These are phyloP conservation scores for Fusarium sp. DNA, from an alignment of 2,329 filamentous ascomycete species.

Conservation along the genomic window DNA sequence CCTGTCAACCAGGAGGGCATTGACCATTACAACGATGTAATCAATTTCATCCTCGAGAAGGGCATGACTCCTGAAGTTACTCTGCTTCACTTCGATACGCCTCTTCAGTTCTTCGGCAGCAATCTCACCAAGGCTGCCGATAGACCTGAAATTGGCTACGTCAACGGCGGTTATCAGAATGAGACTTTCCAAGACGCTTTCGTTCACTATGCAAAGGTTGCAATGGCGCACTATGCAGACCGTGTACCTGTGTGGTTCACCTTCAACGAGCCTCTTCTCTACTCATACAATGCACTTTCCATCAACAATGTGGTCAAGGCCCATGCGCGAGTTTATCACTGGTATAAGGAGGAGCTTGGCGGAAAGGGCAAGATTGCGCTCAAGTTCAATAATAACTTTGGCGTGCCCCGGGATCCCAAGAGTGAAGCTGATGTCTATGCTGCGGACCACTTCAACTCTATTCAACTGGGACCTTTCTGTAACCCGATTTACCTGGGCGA, in stretches of 20 bases:
- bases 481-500: conserved; percentile 63
- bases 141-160: conserved; percentile 50
- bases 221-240: conserved; percentile 62
- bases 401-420: conserved; percentile 55
- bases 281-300: conserved; percentile 52
- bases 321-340: conserved; percentile 61
- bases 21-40: conserved; percentile 65
- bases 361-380: conserved; percentile 61
- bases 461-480: conserved; percentile 61
- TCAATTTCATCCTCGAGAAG: conserved; percentile 59
- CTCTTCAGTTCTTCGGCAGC: conserved; percentile 54
- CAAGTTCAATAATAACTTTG: conserved; percentile 63
- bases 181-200: conserved; percentile 61
- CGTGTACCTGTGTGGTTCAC: conserved; percentile 64
- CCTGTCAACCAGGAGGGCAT: conserved; percentile 63
- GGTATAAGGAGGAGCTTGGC: conserved; percentile 64
- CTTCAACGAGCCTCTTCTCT: conserved; percentile 62
- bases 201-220: conserved; percentile 63
- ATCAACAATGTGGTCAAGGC: conserved; percentile 57
- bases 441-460: conserved; percentile 58
- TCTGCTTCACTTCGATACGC: conserved; percentile 61
- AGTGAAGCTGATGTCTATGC: conserved; percentile 57
- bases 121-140: conserved; percentile 42
- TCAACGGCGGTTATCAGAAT: conserved; percentile 57
- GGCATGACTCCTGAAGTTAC: conserved; percentile 61